Evolutionary conservation across 2,329 filamentous ascomycete genomes (phyloP), one percentile per base, ranked within the genome.

Genomic region (Claviceps fusiformis): DNA sequence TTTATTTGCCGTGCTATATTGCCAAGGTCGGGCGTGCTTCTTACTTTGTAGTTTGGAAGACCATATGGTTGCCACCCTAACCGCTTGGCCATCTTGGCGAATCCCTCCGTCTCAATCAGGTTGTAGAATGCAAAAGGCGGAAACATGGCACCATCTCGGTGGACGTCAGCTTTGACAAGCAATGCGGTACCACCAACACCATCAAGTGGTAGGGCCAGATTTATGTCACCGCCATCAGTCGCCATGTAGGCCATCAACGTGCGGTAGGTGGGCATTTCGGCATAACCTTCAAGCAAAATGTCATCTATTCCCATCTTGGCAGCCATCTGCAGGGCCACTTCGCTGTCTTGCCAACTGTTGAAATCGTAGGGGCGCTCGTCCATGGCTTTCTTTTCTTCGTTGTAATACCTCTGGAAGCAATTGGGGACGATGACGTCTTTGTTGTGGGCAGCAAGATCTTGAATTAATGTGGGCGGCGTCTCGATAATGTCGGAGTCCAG

Each of bases 71-170:
- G 78, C 84, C 90, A 96, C 51, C 90, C 90, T 65, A 98, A 70
- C 60, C 93, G 78, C 68, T 82, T 86, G 13, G 91, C 91, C 93
- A 98, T 98, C 73, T 92, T 95, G 19, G 93, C 91, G 65, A 98
- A 98, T 0, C 93, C 93, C 67, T 98, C 93, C 0, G 93, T 97
- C 75, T 98, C 93, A 58, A 98, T 95, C 58, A 98, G 77, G 70
- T 98, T 87, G 68, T 96, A 97, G 67, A 98, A 98, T 3, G 92
- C 73, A 67, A 98, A 98, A 0, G 93, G 82, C 19, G 93, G 93
- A 73, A 98, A 98, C 92, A 97, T 98, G 67, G 93, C 92, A 24
- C 93, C 93, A 65, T 98, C 93, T 31, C 93, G 83, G 68, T 98
- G 93, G 29, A 98, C 93, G 57, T 97, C 91, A 1, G 91, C 93